Evolutionary conservation across 2,329 filamentous ascomycete genomes (phyloP), one percentile per base, ranked within the genome.

Genomic region (Didymella pinodella): DNA sequence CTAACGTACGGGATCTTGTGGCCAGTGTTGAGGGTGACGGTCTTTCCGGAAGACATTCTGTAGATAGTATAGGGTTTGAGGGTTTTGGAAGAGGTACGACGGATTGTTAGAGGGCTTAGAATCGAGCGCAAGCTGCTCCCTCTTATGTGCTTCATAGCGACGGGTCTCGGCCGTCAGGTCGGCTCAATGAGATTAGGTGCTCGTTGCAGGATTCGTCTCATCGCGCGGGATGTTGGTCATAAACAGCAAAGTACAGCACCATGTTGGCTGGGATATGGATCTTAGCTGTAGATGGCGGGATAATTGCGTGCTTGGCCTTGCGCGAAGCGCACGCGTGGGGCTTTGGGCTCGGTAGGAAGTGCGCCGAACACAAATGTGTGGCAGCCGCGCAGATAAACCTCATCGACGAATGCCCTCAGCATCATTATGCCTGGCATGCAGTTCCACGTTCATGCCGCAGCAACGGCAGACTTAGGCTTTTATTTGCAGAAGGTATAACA

Each of bases 1-100:
- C 31, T 14, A 67, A 60, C 68, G 11, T 65, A 72, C 70, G 71
- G 89, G 65, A 95, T 74, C 61, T 72, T 72, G 64, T 66, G 26
- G 53, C 72, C 72, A 28, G 67, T 68, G 63, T 65, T 74, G 41
- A 74, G 67, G 16, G 66, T 72, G 34, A 70, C 64, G n/a, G 68
- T 73, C 69, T 76, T 71, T 65, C 78, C 77, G 52, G 76, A 69
- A 56, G 67, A 69, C 68, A 73, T 72, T 50, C 40, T 73, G 67
- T 62, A 55, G 29, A 47, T 49, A 54, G 41, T 31, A 36, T 58
- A 50, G 40, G 41, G n/a, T 49, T 32, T 59, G 22, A 51, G 18
- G 14, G 32, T 4, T 36, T n/a, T 18, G 46, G 38, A 45, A n/a
- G 48, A 16, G 31, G 46, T 41, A 20, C 6, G 49, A 43, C 34